These are phyloP conservation scores for Omphalea diandra DNA, from an alignment of 441 rosid genomes.

Conservation along the genomic window DNA sequence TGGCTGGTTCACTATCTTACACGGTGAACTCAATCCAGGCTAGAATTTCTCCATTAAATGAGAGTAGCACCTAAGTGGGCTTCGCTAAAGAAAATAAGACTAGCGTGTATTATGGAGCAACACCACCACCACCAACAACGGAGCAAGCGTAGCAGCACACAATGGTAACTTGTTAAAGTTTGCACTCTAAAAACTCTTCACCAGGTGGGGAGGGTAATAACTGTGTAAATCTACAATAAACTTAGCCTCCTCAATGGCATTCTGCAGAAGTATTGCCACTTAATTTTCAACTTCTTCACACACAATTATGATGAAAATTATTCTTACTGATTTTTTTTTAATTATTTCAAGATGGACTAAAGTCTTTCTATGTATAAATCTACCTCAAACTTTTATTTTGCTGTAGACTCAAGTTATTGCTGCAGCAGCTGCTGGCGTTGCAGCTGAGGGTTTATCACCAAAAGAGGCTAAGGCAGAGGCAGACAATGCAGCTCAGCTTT, in stretches of 20 bases:
- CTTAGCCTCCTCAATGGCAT: not conserved
- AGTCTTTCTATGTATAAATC: too few species aligned
- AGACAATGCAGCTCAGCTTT: slow-evolving; percentile 97
- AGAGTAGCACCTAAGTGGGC: not conserved
- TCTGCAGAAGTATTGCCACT: not conserved
- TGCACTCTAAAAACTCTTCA: not conserved
- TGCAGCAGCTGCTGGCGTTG: slow-evolving; percentile 99
- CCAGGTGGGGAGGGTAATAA: slow-evolving; percentile 1
- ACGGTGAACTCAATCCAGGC: too few species aligned
- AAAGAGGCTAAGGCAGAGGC: slow-evolving; percentile 89
- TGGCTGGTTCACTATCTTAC: too few species aligned
- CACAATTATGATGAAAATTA: not conserved
- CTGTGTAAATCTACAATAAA: not conserved
- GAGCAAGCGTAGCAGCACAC: not conserved
- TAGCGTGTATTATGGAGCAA: slow-evolving; percentile 1
- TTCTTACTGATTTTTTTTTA: slow-evolving; percentile 12
- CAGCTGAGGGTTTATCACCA: slow-evolving; percentile 96
- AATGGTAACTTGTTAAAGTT: not conserved
- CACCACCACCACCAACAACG: too few species aligned
- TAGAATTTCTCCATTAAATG: too few species aligned
- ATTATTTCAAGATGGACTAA: slow-evolving; percentile 18
- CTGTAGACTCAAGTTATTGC: slow-evolving; percentile 99
- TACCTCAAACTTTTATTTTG: slow-evolving; percentile 33
- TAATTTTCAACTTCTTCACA: not conserved
- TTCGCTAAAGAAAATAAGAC: slow-evolving; percentile 9